Percentiles rank a stretch among this genome's conserved stretches.
These are phyloP conservation scores for Excoecaria cochinchinensis DNA, from an alignment of 345 rosid species.

Conservation along the genomic window DNA sequence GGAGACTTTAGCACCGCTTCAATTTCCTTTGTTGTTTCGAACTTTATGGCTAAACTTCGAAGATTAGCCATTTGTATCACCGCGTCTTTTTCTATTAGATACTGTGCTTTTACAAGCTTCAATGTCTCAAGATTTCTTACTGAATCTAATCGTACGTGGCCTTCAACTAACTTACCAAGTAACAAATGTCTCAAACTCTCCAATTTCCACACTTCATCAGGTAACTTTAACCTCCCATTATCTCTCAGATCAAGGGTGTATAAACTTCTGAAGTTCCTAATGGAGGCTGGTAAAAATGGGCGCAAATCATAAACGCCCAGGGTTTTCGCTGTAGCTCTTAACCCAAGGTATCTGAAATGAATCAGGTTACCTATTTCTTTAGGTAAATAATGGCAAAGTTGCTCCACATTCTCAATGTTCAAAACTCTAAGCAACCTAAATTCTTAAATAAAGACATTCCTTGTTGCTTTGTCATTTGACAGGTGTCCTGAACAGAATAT, in stretches of 20 bases:
- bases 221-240: no score
- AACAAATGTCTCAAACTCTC: slow-evolving; percentile 4
- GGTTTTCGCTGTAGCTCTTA: background rate
- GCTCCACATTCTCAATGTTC: no score
- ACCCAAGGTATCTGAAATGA: background rate
- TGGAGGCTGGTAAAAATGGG: background rate
- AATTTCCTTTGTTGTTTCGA: background rate
- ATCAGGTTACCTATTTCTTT: background rate
- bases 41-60: background rate
- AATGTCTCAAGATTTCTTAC: slow-evolving; percentile 2
- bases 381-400: no score
- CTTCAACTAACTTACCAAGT: background rate
- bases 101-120: background rate
- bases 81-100: background rate
- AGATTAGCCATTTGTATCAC: background rate
- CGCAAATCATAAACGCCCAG: no score
- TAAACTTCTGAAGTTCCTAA: background rate
- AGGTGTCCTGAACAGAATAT: no score
- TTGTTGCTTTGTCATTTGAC: no score
- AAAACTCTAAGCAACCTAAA: no score
- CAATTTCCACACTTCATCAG: no score
- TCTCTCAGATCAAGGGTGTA: no score
- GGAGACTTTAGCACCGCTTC: background rate
- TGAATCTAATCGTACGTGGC: background rate
- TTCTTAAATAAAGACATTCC: no score